Percentiles rank a stretch among this genome's conserved stretches.
Conservation (phyloP, 2,329 filamentous ascomycete species). For the Phyllosticta paracitricarpa region DNA sequence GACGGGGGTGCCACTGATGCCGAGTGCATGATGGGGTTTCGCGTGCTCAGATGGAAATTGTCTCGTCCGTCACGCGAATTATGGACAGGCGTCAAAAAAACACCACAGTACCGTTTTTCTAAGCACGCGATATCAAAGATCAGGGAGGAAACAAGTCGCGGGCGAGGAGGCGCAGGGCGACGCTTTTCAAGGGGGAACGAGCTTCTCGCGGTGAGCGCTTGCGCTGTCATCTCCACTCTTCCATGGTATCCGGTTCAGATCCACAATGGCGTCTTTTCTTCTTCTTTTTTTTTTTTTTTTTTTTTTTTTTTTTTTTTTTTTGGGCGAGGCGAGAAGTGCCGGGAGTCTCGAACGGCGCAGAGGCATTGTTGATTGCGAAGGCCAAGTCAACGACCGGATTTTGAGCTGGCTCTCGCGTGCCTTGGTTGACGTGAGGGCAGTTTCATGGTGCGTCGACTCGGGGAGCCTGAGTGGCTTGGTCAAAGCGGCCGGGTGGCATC, state of each 20-base stretch:
- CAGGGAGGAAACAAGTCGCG: not conserved
- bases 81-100: not conserved
- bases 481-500: not conserved
- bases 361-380: not conserved
- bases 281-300: no score
- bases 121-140: not conserved
- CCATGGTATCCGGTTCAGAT: not conserved
- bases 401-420: not conserved
- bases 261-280: not conserved
- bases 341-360: not conserved
- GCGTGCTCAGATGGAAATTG: not conserved
- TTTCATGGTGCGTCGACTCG: not conserved
- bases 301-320: no score
- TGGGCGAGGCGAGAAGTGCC: not conserved
- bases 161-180: not conserved
- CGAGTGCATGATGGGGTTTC: not conserved
- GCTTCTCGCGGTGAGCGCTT: not conserved
- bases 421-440: not conserved
- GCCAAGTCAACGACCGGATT: not conserved
- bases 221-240: not conserved
- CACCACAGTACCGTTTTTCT: not conserved
- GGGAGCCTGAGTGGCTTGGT: not conserved
- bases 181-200: not conserved
- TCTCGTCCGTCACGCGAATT: not conserved
- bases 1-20: not conserved